These are phyloP conservation scores for Sporodiniella umbellata DNA, from an alignment of 371 early-diverging fungal species.

Conservation along the genomic window DNA sequence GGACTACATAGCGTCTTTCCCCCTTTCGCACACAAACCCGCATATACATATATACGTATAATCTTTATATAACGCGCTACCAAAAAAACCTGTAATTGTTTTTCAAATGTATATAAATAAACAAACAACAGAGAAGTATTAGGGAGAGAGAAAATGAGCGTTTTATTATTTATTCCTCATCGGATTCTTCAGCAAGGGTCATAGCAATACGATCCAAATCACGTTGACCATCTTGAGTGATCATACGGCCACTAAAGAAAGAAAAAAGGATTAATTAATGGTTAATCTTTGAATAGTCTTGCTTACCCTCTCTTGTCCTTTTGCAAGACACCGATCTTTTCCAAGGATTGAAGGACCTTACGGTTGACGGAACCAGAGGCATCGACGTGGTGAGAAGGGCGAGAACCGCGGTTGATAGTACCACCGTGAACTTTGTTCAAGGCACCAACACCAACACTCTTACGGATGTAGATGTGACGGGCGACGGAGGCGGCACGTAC, in stretches of 20 bases:
- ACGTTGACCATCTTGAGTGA: constrained; percentile 81
- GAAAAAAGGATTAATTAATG: not conserved
- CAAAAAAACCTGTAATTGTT: too few relatives aligned
- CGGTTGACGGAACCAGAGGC: constrained; percentile 90
- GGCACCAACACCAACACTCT: constrained; percentile 91
- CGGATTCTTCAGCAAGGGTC: constrained; percentile 36
- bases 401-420: constrained; percentile 85
- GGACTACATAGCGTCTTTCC: too few relatives aligned
- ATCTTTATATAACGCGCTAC: too few relatives aligned
- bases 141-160: too few relatives aligned
- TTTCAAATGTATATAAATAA: too few relatives aligned
- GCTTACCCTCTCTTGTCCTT: constrained; percentile 79
- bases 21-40: too few relatives aligned
- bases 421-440: constrained; percentile 91
- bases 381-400: constrained; percentile 86
- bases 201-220: constrained; percentile 80
- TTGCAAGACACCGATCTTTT: constrained; percentile 95
- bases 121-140: too few relatives aligned
- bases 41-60: too few relatives aligned
- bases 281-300: not conserved
- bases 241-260: constrained; percentile 71
- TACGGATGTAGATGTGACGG: constrained; percentile 95
- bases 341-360: constrained; percentile 93
- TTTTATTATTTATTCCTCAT: constrained; percentile 36
- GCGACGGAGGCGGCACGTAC: constrained; percentile 94